Conservation (phyloP, 2,329 filamentous ascomycete genomes). For the Xylariaceae sp. region DNA sequence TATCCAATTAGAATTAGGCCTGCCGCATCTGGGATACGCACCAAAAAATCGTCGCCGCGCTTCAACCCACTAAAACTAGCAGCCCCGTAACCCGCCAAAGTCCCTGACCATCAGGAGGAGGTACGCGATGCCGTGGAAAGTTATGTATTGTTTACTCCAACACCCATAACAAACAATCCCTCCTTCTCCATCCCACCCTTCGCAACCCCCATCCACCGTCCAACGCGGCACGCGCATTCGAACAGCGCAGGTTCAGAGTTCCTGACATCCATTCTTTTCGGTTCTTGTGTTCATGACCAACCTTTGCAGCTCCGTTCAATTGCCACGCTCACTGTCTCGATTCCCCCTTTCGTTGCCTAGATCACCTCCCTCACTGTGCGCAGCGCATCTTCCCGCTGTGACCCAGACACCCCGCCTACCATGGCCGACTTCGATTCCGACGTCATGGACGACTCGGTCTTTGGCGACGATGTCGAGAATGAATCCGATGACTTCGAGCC, state of each 20-base stretch:
- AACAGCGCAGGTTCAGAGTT: background rate
- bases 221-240: no score
- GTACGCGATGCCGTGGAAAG: no score
- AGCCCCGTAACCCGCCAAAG: no score
- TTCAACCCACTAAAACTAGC: no score
- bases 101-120: no score
- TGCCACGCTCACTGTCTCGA: conserved; percentile 7
- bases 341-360: conserved; percentile 1
- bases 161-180: background rate
- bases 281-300: conserved; percentile 9
- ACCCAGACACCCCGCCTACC: conserved; percentile 15
- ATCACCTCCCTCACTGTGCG: background rate
- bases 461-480: conserved; percentile 41
- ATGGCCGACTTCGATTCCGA: conserved; percentile 47
- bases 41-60: no score
- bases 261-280: conserved; percentile 1
- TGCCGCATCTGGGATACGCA: no score
- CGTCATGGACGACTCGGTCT: conserved; percentile 56
- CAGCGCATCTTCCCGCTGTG: background rate
- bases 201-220: background rate
- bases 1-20: no score
- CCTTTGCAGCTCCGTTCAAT: conserved; percentile 14
- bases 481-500: conserved; percentile 58
- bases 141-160: no score
- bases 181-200: conserved; percentile 1